Evolutionary conservation across 768 basidiomycete genomes (phyloP).

Genomic region (Multifurca ochricompacta): DNA sequence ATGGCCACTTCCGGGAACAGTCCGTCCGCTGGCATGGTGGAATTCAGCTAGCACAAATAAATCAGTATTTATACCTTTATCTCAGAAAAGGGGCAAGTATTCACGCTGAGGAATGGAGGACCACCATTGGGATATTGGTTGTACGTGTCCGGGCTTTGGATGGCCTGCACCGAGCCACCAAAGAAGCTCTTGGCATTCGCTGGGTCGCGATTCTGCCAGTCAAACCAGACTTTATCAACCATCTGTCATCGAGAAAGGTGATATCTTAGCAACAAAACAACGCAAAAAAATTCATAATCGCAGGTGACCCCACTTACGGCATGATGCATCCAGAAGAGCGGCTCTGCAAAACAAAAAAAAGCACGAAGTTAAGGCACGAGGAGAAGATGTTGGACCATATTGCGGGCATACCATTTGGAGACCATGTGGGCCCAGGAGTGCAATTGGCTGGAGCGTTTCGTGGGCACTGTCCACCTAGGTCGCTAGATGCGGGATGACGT

Average conservation of each 20-base stretch:
- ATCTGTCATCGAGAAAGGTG: conserved; percentile 20
- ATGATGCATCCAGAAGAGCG: conserved; percentile 32
- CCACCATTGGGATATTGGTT: conserved; percentile 25
- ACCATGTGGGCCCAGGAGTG: conserved; percentile 25
- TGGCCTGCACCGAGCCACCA: conserved; percentile 28
- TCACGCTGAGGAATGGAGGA: conserved; percentile 24
- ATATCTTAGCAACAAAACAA: background rate
- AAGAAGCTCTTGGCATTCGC: conserved; percentile 25
- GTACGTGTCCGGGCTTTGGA: conserved; percentile 22
- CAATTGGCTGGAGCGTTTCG: conserved; percentile 24
- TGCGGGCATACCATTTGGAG: conserved; percentile 27
- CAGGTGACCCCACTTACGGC: conserved; percentile 23
- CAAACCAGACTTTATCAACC: conserved; percentile 33
- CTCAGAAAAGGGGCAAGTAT: background rate
- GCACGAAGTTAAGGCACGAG: background rate
- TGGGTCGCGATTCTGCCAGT: conserved; percentile 28
- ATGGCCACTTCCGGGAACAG: conserved; percentile 24
- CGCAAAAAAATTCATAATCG: background rate
- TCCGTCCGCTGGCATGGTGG: conserved; percentile 26
- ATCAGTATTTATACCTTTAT: background rate
- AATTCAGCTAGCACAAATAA: conserved; percentile 23
- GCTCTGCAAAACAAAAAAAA: conserved; percentile 23
- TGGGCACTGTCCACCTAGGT: conserved; percentile 28
- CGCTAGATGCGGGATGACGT: conserved; percentile 19
- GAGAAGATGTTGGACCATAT: background rate